Evolutionary conservation across 208 protist species (phyloP), one percentile per base, ranked within the genome.

Genomic region (Leishmania tropica): DNA sequence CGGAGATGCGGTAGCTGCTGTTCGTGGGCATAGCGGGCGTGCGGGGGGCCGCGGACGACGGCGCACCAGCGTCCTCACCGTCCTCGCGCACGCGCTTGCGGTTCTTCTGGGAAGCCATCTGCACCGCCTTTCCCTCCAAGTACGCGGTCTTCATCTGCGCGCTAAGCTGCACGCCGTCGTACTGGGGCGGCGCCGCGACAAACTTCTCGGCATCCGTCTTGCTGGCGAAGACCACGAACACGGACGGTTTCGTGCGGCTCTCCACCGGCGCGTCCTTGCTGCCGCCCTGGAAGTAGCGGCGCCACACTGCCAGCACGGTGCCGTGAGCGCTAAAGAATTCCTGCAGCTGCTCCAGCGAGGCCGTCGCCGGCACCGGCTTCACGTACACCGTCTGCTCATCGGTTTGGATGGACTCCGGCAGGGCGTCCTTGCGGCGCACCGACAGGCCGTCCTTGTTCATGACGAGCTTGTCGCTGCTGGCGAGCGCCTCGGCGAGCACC

Each of bases 371-470:
- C 51, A 97, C 81, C 6, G 95, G 95, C 84, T 94, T 95, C 48
- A 96, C 95, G 84, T 96, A 97, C 35, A 96, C 90, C 28, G 95
- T 97, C 85, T 94, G 88, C 78, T 91, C 87, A 71, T 97, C 94
- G 7, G 90, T 93, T 83, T 97, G 92, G 68, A 97, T 97, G 31
- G 92, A 95, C 87, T 96, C 93, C 40, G 94, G 93, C 74, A 98
- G 91, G 2, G 94, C 86, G 37, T 91, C 87, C 72, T 83, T 91
- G 86, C 95, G 93, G 64, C 93, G 93, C 79, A 98, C 91, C 56
- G 89, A 78, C n/a, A 89, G 82, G 35, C 89, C 86, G 24, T 95
- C 90, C 21, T 83, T 84, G 79, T 88, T 87, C 72, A 97, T 75
- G 40, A 94, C 92, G 21, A 98, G 86, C 72, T 84, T 86, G 35